phyloP scores from a whole-genome alignment of 495 filamentous ascomycete genomes.

The Podospora comata region DNA sequence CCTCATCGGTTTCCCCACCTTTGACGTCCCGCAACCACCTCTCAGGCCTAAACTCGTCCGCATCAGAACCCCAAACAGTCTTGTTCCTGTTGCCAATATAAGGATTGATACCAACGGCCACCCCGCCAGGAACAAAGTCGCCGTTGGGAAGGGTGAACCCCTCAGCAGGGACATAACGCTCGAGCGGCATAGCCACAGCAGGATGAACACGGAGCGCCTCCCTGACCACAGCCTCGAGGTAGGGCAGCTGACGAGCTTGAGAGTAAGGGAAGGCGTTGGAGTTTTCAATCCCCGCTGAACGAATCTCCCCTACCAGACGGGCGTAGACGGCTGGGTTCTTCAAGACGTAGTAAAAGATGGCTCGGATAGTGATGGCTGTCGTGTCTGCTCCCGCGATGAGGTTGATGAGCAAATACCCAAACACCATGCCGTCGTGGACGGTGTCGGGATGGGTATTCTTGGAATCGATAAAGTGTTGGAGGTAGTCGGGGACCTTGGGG shows the following conservation, averaged over 20 bases:
- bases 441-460: constrained; percentile 24
- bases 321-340: constrained; percentile 26
- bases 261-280: constrained; percentile 20
- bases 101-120: constrained; percentile 30
- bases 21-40: constrained; percentile 35
- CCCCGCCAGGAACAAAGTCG: constrained; percentile 49
- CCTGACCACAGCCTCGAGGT: constrained; percentile 62
- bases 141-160: constrained; percentile 55
- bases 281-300: constrained; percentile 5
- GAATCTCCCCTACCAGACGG: constrained; percentile 28
- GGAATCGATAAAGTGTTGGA: constrained; percentile 31
- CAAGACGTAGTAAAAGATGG: constrained; percentile 35
- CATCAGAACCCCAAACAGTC: constrained; percentile 46
- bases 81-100: constrained; percentile 36
- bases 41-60: constrained; percentile 53
- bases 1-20: constrained; percentile 28
- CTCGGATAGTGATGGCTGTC: constrained; percentile 37
- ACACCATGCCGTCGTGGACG: constrained; percentile 23
- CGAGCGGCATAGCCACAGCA: constrained; percentile 50
- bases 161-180: constrained; percentile 54
- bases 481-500: constrained; percentile 24
- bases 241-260: constrained; percentile 42
- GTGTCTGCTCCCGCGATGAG: constrained; percentile 44
- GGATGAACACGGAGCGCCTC: constrained; percentile 62
- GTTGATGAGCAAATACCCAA: constrained; percentile 33